Base-by-base conservation (phyloP, 176 grass and related monocot species). In the Typha latifolia region DNA sequence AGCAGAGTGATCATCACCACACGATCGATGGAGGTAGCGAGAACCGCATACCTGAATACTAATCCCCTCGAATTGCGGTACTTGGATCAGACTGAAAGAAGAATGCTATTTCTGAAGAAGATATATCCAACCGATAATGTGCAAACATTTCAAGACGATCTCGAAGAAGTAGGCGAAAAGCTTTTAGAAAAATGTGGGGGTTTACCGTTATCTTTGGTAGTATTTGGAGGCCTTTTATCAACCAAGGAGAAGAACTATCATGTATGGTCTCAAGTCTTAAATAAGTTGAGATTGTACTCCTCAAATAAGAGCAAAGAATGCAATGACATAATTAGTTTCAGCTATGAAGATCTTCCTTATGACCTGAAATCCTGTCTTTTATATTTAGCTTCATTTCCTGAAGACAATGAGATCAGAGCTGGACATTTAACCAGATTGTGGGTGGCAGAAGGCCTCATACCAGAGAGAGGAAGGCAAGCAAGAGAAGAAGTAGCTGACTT, bases 261-360 rank as follows among this genome's bases (percentile, higher is more conserved):
- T 68, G 73, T 48, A 48, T 76, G 64, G 73, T 76, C 64, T 10
- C 55, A 68, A 34, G 63, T 68, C 32, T 68, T 76, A 23, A 21
- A 76, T 31, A 55, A 49, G 23, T 76, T 76, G 27, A 68, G 24
- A 27, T 76, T 21, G 12, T 65, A 76, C 10, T 48, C 49, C 49
- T 43, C 37, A 43, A 43, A 43, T 43, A 43, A 43, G 6, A 43
- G 37, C 37, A 43, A 43, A 43, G 37, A 43, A 43, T 43, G 37
- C 7, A 68, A 48, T 29, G 27, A 76, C 61, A 55, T 76, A 57
- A 43, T 68, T 47, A n/a, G 49, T 61, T 48, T 76, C 12, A 67
- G 73, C 73, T 76, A 76, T 68, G 64, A 76, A 49, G 73, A 76
- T 57, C 73, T 76, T 10, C 62, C 73, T 47, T 51, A 52, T 61